Base-by-base conservation (phyloP, 2,329 filamentous ascomycete genomes). In the Venturia effusa region DNA sequence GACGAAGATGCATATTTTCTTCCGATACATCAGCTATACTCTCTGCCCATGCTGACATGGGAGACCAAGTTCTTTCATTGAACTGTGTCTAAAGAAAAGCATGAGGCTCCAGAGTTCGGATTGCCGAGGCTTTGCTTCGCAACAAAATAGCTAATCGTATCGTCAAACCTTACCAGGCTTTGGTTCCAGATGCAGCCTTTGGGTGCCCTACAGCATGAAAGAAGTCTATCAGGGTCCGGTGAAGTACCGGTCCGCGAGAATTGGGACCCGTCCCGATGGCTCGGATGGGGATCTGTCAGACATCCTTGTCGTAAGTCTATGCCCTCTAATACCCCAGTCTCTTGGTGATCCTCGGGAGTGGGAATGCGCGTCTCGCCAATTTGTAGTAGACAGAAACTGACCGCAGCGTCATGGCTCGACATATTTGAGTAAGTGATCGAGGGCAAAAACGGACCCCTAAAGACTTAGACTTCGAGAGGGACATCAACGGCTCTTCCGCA, bases 21-120 rank as follows among this genome's bases (percentile, higher is more conserved):
- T 2, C 68, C 78, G 5, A 69, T 69, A 37, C 69, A 75, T 1
- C 71, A 74, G 27, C 70, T 85, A 1, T 71, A 74, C 43, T 69
- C 73, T 1, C 71, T 86, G 0, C 75, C 76, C 0, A 69, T 83
- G 34, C 79, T 83, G 17, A 80, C 78, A 0, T 86, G 83, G 83
- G 83, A 85, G 69, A 62, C 70, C 13, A 79, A 82, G 22, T 84
- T 86, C 65, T 80, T 82, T 77, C 7, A 73, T 84, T 39, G 79
- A 83, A 64, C 64, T 82, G 30, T 81, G 78, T 59, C 72, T 85
- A 40, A 76, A 77, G 45, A 83, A 86, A 66, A 77, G 76, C 19
- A 83, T 86, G 65, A 78, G 83, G 3, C 67, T 85, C 27, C 78
- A 78, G 39, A n/a, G n/a, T n/a, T n/a, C n/a, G n/a, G n/a, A 67